Conservation (phyloP, 176 grass and related monocot genomes). For the Poa annua region DNA sequence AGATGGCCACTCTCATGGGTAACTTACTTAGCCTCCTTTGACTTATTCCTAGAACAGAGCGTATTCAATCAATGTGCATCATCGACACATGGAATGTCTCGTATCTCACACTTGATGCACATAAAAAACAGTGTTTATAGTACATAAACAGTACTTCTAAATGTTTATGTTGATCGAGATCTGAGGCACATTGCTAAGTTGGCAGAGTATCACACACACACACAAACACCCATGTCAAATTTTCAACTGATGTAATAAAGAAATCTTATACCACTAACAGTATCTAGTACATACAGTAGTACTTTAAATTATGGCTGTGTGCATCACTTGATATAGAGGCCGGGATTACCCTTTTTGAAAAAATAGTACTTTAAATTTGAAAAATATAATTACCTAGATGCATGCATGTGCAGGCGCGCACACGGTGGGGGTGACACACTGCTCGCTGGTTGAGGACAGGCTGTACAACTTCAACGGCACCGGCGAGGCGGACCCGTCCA, state of each 20-base stretch:
- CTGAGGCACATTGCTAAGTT: not conserved
- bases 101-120: not conserved
- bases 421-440: slow-evolving; percentile 81
- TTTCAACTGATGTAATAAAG: slow-evolving; percentile 20
- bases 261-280: not conserved
- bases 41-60: not conserved
- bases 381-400: not conserved
- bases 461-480: slow-evolving; percentile 70
- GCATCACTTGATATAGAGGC: too few relatives aligned
- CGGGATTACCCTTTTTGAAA: too few relatives aligned
- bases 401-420: slow-evolving; percentile 63
- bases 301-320: not conserved
- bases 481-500: slow-evolving; percentile 57
- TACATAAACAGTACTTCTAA: not conserved
- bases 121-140: slow-evolving; percentile 2
- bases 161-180: slow-evolving; percentile 36
- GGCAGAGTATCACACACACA: not conserved
- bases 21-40: slow-evolving; percentile 29
- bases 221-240: not conserved
- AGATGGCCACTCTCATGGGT: slow-evolving; percentile 86
- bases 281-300: too few relatives aligned
- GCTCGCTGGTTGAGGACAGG: slow-evolving; percentile 64
- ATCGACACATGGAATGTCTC: slow-evolving; percentile 48
- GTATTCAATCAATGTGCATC: slow-evolving; percentile 1
- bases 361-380: not conserved